phyloP scores from a whole-genome alignment of 1,284 basidiomycete species.

The Tausonia pullulans region DNA sequence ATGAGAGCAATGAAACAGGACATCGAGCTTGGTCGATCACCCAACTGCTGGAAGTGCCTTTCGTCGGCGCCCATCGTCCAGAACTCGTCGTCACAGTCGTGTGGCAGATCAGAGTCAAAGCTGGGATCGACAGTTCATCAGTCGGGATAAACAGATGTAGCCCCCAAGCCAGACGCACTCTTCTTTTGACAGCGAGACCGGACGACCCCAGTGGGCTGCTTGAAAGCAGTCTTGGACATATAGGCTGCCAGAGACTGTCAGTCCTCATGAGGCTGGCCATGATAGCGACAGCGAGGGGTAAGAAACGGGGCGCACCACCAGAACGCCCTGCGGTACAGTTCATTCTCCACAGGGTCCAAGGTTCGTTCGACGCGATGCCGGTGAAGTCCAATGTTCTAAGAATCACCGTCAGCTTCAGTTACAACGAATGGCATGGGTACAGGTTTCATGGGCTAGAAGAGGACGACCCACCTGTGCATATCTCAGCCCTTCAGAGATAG shows the following conservation, averaged over 20 bases:
- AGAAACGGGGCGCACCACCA: conserved; percentile 3
- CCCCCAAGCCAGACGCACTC: conserved; percentile 6
- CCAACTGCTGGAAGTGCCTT: not conserved
- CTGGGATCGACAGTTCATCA: not conserved
- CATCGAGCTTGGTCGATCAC: not conserved
- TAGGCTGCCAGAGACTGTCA: no score
- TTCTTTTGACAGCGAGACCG: conserved; percentile 7
- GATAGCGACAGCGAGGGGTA: no score
- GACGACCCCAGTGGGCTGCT: conserved; percentile 11
- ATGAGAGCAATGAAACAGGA: conserved; percentile 9
- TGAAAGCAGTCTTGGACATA: conserved; percentile 2
- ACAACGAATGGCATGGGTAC: no score
- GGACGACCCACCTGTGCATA: conserved; percentile 1
- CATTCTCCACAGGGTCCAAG: conserved; percentile 11
- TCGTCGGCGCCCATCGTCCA: conserved; percentile 1
- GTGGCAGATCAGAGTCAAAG: conserved; percentile 13
- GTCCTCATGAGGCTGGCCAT: no score
- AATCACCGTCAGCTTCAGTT: no score
- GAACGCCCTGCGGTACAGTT: conserved; percentile 8
- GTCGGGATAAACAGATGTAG: no score
- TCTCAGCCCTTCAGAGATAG: conserved; percentile 11
- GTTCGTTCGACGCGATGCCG: conserved; percentile 10
- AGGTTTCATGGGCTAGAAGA: no score
- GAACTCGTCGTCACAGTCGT: conserved; percentile 17
- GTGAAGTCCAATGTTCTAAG: conserved; percentile 12